phyloP scores from a whole-genome alignment of 2,329 filamentous ascomycete species.

The Emmonsiellopsis sp. region DNA sequence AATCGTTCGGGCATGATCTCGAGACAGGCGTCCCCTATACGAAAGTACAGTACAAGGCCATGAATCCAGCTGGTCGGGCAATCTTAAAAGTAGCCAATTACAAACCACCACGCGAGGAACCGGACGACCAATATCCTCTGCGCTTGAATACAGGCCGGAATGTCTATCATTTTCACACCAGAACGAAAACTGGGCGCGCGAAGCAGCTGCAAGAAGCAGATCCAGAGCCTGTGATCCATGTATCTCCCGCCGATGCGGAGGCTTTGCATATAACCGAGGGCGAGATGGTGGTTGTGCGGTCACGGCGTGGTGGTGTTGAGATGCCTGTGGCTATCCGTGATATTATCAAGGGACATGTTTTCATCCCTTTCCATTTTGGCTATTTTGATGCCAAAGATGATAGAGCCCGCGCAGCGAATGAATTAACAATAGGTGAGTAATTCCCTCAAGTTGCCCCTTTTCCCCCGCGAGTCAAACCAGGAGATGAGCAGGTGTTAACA shows the following conservation, averaged over 20 bases:
- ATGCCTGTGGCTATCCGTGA: constrained; percentile 20
- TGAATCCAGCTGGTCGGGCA: constrained; percentile 25
- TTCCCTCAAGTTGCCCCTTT: background rate
- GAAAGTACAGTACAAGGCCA: constrained; percentile 19
- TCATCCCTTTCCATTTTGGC: constrained; percentile 33
- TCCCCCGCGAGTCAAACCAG: background rate
- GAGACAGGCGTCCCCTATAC: constrained; percentile 26
- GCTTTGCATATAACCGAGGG: constrained; percentile 17
- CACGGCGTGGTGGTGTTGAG: constrained; percentile 22
- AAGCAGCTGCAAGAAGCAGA: constrained; percentile 22
- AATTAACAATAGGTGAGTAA: constrained; percentile 25
- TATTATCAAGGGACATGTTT: constrained; percentile 23
- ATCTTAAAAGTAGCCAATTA: constrained; percentile 28
- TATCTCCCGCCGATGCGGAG: constrained; percentile 22
- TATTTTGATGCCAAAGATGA: constrained; percentile 27
- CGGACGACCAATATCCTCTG: constrained; percentile 24
- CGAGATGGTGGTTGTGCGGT: constrained; percentile 24
- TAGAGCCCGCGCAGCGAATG: constrained; percentile 26
- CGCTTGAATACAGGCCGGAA: constrained; percentile 25
- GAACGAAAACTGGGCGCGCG: constrained; percentile 27
- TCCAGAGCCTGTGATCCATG: constrained; percentile 20
- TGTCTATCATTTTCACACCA: constrained; percentile 28
- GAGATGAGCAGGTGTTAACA: background rate
- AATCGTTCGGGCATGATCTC: constrained; percentile 29
- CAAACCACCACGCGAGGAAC: constrained; percentile 18